Base-by-base conservation (phyloP, 2,329 filamentous ascomycete genomes). In the Calonectria pseudoreteaudii region DNA sequence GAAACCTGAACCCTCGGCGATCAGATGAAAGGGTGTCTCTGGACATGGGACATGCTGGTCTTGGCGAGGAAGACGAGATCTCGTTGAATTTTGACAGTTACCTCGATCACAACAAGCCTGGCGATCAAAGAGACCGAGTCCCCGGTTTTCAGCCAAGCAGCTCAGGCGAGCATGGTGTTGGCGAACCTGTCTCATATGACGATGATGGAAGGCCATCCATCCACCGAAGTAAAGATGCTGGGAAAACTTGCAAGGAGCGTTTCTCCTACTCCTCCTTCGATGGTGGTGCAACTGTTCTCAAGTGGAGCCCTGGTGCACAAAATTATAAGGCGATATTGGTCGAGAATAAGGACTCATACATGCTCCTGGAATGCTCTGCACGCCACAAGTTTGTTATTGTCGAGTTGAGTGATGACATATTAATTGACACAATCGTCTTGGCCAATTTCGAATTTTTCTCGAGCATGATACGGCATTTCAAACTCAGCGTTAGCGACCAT, bases 401-500 rank as follows among this genome's bases (percentile, higher is more conserved):
- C 74, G 97, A 99, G 85, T 89, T 99, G 36, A 98, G 95, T 84
- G 95, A 98, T 81, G 91, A 93, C 71, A 91, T 93, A 71, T 89
- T 98, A 56, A 94, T 99, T 72, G 97, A 99, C 82, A 99, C 97
- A 0, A 89, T 99, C 50, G 97, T 98, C n/a, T 89, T 99, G 68
- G 97, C 96, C 75, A 99, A 99, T 83, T 99, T 97, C 80, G 97
- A 99, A 84, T 99, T 99, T 87, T 99, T 99, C 87, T 98, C 95
- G 70, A 98, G 95, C 82, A 98, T 98, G 90, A 94, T 98, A 79
- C 93, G 95, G 68, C 94, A 93, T 62, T 98, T 99, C 83, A 91
- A 94, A 66, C 92, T 98, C 78, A 97, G 95, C 82, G 96, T 98
- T 62, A 97, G 96, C 72, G 97, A 98, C 85, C 92, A 95, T 71